Evolutionary conservation across 192 early-diverging fungal genomes (phyloP).

Genomic region (Backusella psychrophila): DNA sequence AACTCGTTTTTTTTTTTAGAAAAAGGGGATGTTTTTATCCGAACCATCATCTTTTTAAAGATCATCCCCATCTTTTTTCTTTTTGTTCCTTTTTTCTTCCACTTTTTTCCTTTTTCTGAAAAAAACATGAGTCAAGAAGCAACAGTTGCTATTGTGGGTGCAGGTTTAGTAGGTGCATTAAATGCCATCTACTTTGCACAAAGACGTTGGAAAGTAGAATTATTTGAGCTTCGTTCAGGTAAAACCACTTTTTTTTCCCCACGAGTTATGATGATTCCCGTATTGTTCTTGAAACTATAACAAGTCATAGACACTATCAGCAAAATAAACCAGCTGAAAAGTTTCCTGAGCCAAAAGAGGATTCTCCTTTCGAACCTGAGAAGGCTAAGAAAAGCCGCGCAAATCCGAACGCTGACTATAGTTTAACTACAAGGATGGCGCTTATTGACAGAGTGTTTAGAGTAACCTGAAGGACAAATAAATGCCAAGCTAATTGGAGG

Average conservation of each 20-base stretch:
- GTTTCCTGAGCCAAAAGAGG: no score
- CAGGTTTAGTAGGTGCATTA: slow-evolving; percentile 91
- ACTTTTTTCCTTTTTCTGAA: not conserved
- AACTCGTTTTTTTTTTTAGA: not conserved
- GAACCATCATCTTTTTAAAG: not conserved
- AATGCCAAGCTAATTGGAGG: no score
- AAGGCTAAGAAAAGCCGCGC: no score
- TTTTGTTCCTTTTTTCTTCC: not conserved
- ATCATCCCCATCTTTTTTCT: not conserved
- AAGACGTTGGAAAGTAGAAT: slow-evolving; percentile 84
- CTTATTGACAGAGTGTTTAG: no score
- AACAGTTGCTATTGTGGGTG: slow-evolving; percentile 80
- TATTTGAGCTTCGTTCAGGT: slow-evolving; percentile 87
- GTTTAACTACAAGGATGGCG: no score
- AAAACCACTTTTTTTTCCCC: slow-evolving; percentile 3
- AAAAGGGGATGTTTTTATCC: not conserved
- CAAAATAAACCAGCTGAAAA: no score
- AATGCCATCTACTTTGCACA: slow-evolving; percentile 88
- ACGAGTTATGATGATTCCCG: no score
- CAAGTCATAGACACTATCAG: no score
- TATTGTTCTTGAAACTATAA: no score
- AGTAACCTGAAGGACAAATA: no score
- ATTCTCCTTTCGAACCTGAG: no score
- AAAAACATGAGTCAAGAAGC: not conserved
- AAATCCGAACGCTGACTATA: no score